Evolutionary conservation across 2,329 filamentous ascomycete genomes (phyloP).

Genomic region (Xylaria arbuscula): DNA sequence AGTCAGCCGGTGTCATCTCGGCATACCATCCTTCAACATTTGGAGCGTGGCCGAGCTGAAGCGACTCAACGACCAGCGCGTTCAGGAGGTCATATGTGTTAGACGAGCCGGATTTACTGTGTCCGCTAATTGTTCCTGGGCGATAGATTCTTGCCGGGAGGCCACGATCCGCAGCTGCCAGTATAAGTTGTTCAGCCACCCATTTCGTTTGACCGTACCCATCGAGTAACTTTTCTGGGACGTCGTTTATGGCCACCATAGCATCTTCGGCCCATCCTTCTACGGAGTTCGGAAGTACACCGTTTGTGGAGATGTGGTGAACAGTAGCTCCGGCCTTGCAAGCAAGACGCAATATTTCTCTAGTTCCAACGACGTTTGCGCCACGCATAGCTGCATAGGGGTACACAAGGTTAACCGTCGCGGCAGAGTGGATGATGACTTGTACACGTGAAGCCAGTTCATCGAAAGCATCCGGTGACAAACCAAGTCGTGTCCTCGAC

Average conservation of each 20-base stretch:
- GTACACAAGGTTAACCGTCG: constrained; percentile 83
- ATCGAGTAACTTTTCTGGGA: constrained; percentile 75
- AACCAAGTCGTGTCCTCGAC: constrained; percentile 73
- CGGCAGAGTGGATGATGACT: constrained; percentile 81
- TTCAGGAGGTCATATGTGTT: constrained; percentile 84
- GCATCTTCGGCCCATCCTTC: constrained; percentile 78
- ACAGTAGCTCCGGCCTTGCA: constrained; percentile 75
- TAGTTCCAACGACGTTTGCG: constrained; percentile 82
- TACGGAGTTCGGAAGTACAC: constrained; percentile 76
- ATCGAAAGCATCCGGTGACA: constrained; percentile 73
- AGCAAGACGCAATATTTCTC: constrained; percentile 78
- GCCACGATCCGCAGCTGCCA: constrained; percentile 74
- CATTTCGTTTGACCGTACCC: constrained; percentile 85
- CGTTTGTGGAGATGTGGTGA: constrained; percentile 84
- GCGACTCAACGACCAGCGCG: constrained; percentile 79
- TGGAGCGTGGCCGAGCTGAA: constrained; percentile 76
- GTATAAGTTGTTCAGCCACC: constrained; percentile 80
- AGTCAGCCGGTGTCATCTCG: constrained; percentile 88
- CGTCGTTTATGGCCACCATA: constrained; percentile 73
- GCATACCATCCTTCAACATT: constrained; percentile 79
- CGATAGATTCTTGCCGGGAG: constrained; percentile 78
- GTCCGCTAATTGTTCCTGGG: constrained; percentile 81
- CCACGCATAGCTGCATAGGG: constrained; percentile 80
- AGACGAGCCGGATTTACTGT: constrained; percentile 78
- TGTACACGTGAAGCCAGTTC: constrained; percentile 73